These are phyloP conservation scores for Cutaneotrichosporon sp. DNA, from an alignment of 1,284 basidiomycete genomes.

Conservation along the genomic window DNA sequence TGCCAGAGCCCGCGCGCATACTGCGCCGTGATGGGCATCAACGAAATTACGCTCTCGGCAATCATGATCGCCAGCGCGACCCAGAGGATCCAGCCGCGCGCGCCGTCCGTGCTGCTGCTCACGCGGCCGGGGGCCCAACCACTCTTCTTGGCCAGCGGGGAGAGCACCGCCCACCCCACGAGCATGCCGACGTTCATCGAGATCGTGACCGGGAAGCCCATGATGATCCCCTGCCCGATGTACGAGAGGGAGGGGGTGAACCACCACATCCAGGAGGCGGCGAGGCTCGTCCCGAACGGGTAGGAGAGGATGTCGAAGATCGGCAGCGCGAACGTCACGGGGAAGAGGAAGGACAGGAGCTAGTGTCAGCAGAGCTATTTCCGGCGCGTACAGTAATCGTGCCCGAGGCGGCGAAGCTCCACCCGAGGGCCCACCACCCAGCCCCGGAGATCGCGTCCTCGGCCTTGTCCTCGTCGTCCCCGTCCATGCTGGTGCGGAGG, in stretches of 20 bases:
- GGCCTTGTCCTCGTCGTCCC: slow-evolving; percentile 27
- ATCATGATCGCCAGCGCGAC: slow-evolving; percentile 90
- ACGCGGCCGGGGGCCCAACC: slow-evolving; percentile 93
- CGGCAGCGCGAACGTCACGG: slow-evolving; percentile 86
- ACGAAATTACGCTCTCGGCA: slow-evolving; percentile 82
- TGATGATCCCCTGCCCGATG: slow-evolving; percentile 93
- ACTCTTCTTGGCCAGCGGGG: slow-evolving; percentile 74
- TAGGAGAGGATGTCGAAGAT: slow-evolving; percentile 68
- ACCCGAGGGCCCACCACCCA: slow-evolving; percentile 71
- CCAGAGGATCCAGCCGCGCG: slow-evolving; percentile 94
- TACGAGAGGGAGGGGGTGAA: slow-evolving; percentile 91
- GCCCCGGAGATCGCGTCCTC: slow-evolving; percentile 57
- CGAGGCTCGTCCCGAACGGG: slow-evolving; percentile 63
- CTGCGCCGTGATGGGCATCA: slow-evolving; percentile 63
- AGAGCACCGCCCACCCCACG: slow-evolving; percentile 90
- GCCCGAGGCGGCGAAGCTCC: slow-evolving; percentile 73
- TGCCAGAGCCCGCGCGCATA: slow-evolving; percentile 48
- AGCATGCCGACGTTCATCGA: slow-evolving; percentile 95
- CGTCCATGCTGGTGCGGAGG: slow-evolving; percentile 20
- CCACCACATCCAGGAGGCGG: slow-evolving; percentile 88
- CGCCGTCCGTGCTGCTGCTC: slow-evolving; percentile 76
- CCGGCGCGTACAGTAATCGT: slow-evolving; percentile 64
- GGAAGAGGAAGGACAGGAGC: slow-evolving; percentile 73
- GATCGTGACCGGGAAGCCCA: slow-evolving; percentile 92
- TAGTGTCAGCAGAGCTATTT: slow-evolving; percentile 25